Evolutionary conservation across 1,139 yeast genomes (phyloP), one percentile per base, ranked within the genome.

Genomic region (Suhomyces terraborum): DNA sequence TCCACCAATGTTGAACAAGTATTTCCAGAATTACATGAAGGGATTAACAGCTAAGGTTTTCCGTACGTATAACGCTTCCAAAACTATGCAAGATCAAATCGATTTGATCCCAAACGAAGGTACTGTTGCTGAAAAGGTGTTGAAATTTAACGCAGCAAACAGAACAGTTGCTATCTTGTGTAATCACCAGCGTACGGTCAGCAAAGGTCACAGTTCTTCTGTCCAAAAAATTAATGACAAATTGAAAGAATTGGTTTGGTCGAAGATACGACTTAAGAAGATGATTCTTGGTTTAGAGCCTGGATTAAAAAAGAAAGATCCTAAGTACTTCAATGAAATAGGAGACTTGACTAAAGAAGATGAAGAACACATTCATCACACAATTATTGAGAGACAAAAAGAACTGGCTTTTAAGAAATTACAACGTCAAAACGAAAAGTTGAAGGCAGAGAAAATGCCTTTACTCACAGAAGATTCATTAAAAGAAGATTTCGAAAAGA

Each of bases 61-160:
- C 75, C 95, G 98, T 81, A 91, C 98, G 0, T 93, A 88, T 61
- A 91, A 91, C 66, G 98, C 98, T 0, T 87, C 97, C 2, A 87
- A 88, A 59, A 89, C 97, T 2, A 89, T 91, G 97, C 97, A 91
- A 66, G 95, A 89, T 58, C 96, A 88, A 62, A 63, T 91, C 46
- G 96, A 88, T 59, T 67, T 82, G 56, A 88, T 91, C 49, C 76
- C 82, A 16, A 84, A 88, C 58, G 85, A 80, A 58, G 97, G 97
- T 26, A 82, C 96, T 0, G 85, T 88, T 10, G 83, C 86, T 13
- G 97, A 91, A 59, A 91, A 89, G 58, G 84, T 89, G 38, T 83
- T 89, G 42, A 82, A 80, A 49, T 91, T 85, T 65, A 91, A 91
- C 63, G 96, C 97, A 10, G 98, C 98, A 3, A 91, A 91, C 61